Conservation (phyloP, 1,284 basidiomycete genomes). For the Boletus semigastroideus region DNA sequence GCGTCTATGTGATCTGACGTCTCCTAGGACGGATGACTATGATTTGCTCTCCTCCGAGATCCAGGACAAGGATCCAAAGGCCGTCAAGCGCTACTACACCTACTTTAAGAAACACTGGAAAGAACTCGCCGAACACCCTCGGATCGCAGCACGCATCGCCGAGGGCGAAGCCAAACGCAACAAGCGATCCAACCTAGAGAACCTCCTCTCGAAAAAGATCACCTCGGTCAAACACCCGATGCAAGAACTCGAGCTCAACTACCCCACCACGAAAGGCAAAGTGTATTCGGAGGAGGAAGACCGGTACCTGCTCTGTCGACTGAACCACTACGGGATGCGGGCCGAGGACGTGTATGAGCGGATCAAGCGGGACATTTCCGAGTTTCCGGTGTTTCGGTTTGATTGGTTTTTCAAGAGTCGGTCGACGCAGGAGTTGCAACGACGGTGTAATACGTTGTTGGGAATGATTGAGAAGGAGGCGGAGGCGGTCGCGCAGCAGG, state of each 20-base stretch:
- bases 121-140: conserved; percentile 75
- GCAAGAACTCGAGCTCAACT: conserved; percentile 93
- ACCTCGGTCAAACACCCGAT: conserved; percentile 82
- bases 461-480: conserved; percentile 93
- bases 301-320: conserved; percentile 88
- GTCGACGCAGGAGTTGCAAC: conserved; percentile 86
- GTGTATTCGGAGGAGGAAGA: conserved; percentile 98
- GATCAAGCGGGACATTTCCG: conserved; percentile 95
- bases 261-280: conserved; percentile 94
- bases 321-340: conserved; percentile 91
- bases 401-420: conserved; percentile 99
- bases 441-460: conserved; percentile 88
- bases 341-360: conserved; percentile 92
- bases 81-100: conserved; percentile 79
- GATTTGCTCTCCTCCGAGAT: conserved; percentile 85
- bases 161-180: conserved; percentile 86
- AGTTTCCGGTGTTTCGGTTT: conserved; percentile 96
- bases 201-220: conserved; percentile 78
- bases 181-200: conserved; percentile 84
- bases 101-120: conserved; percentile 92
- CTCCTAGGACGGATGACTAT: conserved; percentile 64
- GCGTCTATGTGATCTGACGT: not conserved
- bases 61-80: conserved; percentile 80
- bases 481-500: conserved; percentile 62
- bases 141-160: conserved; percentile 77